Evolutionary conservation across 257 asterid genomes (phyloP).

Genomic region (Anisodus acutangulus): DNA sequence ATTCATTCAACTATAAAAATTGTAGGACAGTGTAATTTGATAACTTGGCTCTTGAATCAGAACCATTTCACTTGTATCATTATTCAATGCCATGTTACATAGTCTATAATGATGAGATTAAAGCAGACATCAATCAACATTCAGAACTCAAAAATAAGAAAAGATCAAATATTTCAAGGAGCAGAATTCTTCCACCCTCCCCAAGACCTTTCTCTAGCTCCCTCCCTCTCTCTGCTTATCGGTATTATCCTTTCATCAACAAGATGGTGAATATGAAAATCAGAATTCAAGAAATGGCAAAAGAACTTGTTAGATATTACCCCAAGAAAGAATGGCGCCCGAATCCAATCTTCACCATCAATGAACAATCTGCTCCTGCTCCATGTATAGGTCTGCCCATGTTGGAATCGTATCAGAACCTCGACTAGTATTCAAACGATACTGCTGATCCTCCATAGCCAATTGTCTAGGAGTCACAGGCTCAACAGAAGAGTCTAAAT

Average conservation of each 20-base stretch:
- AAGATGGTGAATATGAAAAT: constrained; percentile 28
- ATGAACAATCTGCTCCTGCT: constrained; percentile 48
- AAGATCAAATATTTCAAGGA: constrained; percentile 8
- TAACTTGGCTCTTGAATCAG: background rate
- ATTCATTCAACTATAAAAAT: background rate
- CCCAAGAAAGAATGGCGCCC: constrained; percentile 17
- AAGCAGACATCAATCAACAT: constrained; percentile 12
- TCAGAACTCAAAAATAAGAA: background rate
- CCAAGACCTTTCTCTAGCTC: background rate
- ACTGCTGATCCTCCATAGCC: constrained; percentile 38
- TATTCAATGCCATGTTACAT: constrained; percentile 1
- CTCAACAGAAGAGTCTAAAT: constrained; percentile 14
- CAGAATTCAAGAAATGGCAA: constrained; percentile 36
- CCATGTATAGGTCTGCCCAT: constrained; percentile 47
- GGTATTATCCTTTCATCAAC: constrained; percentile 23
- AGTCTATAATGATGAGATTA: background rate
- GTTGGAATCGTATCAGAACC: constrained; percentile 35
- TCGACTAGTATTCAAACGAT: constrained; percentile 27
- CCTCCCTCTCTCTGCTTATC: constrained; percentile 21
- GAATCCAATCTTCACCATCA: constrained; percentile 28
- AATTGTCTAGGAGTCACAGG: constrained; percentile 27
- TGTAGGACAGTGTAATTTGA: background rate
- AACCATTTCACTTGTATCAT: constrained; percentile 1
- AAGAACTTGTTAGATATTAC: constrained; percentile 21
- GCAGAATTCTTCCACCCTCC: constrained; percentile 38